A percentile compares a stretch with the other conserved stretches of the same genome.
Conservation (phyloP, 1,139 yeast genomes). For the Meyerozyma smithsonii region DNA sequence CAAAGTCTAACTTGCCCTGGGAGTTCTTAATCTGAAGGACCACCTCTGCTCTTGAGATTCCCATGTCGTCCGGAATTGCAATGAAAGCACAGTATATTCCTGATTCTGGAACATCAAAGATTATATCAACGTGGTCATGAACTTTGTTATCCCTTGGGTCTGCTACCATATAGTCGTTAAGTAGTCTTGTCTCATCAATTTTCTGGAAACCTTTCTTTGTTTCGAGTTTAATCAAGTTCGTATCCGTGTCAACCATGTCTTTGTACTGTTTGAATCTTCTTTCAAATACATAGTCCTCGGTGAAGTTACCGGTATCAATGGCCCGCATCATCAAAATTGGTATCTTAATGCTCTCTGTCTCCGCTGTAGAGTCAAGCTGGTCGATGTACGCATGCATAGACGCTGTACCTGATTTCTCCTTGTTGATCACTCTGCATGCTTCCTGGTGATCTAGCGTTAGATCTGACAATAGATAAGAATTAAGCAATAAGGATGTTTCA, state of each 20-base stretch:
- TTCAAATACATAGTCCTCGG: slow-evolving; percentile 18
- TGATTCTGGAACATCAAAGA: slow-evolving; percentile 17
- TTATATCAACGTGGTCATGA: slow-evolving; percentile 9
- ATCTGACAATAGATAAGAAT: neutral
- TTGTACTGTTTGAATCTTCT: slow-evolving; percentile 11
- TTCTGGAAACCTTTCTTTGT: neutral
- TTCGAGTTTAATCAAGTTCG: slow-evolving; percentile 9
- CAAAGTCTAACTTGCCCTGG: slow-evolving; percentile 25
- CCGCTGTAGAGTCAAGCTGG: neutral
- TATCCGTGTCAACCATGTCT: slow-evolving; percentile 7
- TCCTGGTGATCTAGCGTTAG: neutral
- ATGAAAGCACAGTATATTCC: slow-evolving; percentile 35
- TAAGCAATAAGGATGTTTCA: neutral
- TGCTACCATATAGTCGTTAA: slow-evolving; percentile 9
- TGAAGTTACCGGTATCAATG: slow-evolving; percentile 19
- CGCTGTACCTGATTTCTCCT: slow-evolving; percentile 1
- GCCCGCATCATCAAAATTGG: slow-evolving; percentile 26
- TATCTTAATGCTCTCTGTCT: slow-evolving; percentile 8
- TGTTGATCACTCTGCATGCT: neutral
- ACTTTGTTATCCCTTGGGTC: slow-evolving; percentile 8
- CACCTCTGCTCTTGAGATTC: slow-evolving; percentile 10
- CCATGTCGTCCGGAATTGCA: slow-evolving; percentile 19
- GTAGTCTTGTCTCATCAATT: slow-evolving; percentile 6
- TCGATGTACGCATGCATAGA: neutral
- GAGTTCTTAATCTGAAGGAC: slow-evolving; percentile 21